A percentile compares a stretch with the other conserved stretches of the same genome.
Evolutionary conservation across 83 land plant species (phyloP).

Genomic region (Larix sibirica): DNA sequence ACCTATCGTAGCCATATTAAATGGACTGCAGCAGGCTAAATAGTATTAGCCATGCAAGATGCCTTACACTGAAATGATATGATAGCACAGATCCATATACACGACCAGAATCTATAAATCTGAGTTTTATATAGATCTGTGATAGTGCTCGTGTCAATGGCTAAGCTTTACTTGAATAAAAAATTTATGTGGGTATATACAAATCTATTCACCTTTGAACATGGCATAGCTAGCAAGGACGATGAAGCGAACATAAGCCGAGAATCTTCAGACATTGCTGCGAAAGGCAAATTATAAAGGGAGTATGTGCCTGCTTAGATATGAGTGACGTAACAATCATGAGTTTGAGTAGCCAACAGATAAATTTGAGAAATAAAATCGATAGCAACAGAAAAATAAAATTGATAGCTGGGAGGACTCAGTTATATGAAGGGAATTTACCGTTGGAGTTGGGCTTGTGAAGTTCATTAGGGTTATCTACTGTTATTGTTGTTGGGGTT

Average conservation of each 20-base stretch:
- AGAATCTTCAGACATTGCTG: slow-evolving; percentile 8
- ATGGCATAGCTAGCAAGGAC: background rate
- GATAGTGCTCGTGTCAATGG: too few relatives aligned
- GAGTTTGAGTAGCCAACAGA: too few relatives aligned
- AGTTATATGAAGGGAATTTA: background rate
- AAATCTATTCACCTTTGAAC: slow-evolving; percentile 3
- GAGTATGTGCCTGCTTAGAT: slow-evolving; percentile 4
- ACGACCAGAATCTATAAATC: too few relatives aligned
- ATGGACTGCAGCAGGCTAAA: too few relatives aligned
- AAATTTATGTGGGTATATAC: background rate
- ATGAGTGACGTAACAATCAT: background rate
- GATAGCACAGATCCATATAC: too few relatives aligned
- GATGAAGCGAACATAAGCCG: background rate
- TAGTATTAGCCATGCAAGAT: too few relatives aligned
- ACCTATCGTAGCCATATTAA: too few relatives aligned
- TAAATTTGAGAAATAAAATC: too few relatives aligned
- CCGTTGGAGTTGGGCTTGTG: background rate
- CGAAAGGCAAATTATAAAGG: slow-evolving; percentile 7
- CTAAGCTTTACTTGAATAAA: background rate
- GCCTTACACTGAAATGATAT: too few relatives aligned
- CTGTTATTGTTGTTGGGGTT: slow-evolving; percentile 45
- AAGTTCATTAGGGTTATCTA: slow-evolving; percentile 35
- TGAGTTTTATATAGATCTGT: too few relatives aligned
- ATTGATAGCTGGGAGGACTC: too few relatives aligned
- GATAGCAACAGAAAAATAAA: too few relatives aligned